Base-by-base conservation (phyloP, 2,329 filamentous ascomycete genomes). In the Exophiala oligosperma region DNA sequence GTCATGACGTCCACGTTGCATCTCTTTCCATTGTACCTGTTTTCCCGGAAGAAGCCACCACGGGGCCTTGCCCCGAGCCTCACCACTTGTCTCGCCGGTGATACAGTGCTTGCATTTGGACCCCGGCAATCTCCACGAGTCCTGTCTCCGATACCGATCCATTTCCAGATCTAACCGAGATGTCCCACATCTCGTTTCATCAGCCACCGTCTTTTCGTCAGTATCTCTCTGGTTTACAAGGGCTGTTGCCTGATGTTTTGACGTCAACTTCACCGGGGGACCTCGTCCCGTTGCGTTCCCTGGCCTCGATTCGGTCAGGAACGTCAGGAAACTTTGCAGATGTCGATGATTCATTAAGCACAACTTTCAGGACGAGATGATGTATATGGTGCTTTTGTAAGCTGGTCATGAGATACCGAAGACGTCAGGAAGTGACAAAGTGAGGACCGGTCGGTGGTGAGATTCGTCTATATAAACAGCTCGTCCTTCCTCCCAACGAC, bases 401-500 rank as follows among this genome's bases (percentile, higher is more conserved):
- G 17, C 12, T 47, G 17, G 6, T 28, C 44, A 14, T 44, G 40
- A 14, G 21, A 29, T 29, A 32, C 2, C 40, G 26, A 48, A 24
- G 46, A 48, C 46, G 46, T 48, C 46, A 48, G 46, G 28, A 29
- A 48, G 8, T 21, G 24, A 28, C 17, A 11, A 28, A n/a, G 26
- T n/a, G 8, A 8, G 26, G 7, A 14, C 8, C 14, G 11, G 17
- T 17, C 17, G 17, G 17, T 17, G 46, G 46, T 28, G 41, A 24
- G n/a, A 23, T 40, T 56, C n/a, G 53, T 60, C 57, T 60, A 60
- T 60, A 60, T 54, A 56, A 60, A 47, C 44, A 8, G 46, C 12
- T 17, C 1, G 24, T 35, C 40, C 40, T 23, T 17, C 43, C 38
- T 14, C 29, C 26, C 48, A 2, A 11, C 7, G 12, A 7, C 8